Evolutionary conservation across 139 green algal species (phyloP).

Genomic region (Picochlorum sp.): DNA sequence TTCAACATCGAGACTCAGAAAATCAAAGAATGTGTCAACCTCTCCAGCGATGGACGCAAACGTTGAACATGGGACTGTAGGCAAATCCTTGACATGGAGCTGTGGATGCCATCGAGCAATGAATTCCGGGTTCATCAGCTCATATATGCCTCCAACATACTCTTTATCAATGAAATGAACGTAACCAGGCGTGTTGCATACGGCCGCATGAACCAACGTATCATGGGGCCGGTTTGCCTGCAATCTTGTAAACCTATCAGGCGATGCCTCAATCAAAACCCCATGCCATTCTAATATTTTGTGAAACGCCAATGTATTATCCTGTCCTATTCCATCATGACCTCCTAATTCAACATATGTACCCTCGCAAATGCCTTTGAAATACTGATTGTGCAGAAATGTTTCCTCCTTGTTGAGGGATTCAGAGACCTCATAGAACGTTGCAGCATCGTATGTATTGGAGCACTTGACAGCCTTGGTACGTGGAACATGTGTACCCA

Average conservation of each 20-base stretch:
- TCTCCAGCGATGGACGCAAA: background rate
- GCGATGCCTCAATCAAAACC: background rate
- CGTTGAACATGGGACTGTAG: background rate
- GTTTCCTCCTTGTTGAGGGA: background rate
- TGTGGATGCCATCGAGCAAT: background rate
- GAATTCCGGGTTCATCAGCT: background rate
- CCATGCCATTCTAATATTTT: background rate
- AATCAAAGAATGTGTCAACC: background rate
- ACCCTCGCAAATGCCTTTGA: background rate
- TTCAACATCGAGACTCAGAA: background rate
- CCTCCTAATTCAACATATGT: background rate
- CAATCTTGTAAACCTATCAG: background rate
- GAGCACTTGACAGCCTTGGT: too few species aligned
- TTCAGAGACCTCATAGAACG: constrained; percentile 6
- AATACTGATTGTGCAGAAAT: background rate
- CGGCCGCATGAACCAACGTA: background rate
- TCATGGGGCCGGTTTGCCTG: constrained; percentile 7
- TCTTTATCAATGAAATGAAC: background rate
- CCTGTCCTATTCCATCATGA: background rate
- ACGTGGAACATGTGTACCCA: too few species aligned
- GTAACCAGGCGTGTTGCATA: background rate
- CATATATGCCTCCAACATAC: background rate
- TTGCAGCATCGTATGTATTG: background rate
- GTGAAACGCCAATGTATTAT: background rate
- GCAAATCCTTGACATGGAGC: background rate